Evolutionary conservation across 1,284 basidiomycete species (phyloP).

Genomic region (Trichosporon ovoides): DNA sequence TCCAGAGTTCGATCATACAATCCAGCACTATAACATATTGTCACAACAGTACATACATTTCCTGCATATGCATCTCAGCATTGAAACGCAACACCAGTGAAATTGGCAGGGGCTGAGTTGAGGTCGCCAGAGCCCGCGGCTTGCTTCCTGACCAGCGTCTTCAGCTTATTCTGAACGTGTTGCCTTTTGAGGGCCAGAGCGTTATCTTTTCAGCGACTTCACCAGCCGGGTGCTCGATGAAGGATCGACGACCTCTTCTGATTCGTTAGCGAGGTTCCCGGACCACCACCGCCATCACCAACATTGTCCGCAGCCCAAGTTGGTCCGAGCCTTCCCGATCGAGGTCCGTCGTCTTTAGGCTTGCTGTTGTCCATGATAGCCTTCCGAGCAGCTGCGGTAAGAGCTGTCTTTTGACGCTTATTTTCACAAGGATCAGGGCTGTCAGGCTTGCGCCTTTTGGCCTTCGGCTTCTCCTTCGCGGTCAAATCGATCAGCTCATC

Average conservation of each 20-base stretch:
- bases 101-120: not conserved
- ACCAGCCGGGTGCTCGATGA: not conserved
- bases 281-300: not conserved
- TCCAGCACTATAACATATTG: not conserved
- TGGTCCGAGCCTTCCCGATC: not conserved
- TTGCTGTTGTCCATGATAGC: not conserved
- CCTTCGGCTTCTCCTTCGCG: not conserved
- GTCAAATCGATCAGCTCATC: slow-evolving; percentile 17
- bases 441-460: not conserved
- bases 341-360: not conserved
- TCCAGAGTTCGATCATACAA: slow-evolving; percentile 24
- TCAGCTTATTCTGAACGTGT: too few relatives aligned
- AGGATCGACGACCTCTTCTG: not conserved
- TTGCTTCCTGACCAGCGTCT: not conserved
- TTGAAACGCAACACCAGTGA: not conserved
- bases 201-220: too few relatives aligned
- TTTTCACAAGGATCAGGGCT: not conserved
- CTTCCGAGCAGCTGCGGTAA: not conserved
- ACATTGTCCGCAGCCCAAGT: not conserved
- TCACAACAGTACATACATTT: slow-evolving; percentile 1
- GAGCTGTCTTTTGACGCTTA: not conserved
- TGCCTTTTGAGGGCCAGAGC: too few relatives aligned
- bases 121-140: not conserved
- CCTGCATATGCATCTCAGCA: slow-evolving; percentile 1
- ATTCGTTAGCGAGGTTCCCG: not conserved